Evolutionary conservation across 192 early-diverging fungal species (phyloP), one percentile per base, ranked within the genome.

Genomic region (Coemansia sp.): DNA sequence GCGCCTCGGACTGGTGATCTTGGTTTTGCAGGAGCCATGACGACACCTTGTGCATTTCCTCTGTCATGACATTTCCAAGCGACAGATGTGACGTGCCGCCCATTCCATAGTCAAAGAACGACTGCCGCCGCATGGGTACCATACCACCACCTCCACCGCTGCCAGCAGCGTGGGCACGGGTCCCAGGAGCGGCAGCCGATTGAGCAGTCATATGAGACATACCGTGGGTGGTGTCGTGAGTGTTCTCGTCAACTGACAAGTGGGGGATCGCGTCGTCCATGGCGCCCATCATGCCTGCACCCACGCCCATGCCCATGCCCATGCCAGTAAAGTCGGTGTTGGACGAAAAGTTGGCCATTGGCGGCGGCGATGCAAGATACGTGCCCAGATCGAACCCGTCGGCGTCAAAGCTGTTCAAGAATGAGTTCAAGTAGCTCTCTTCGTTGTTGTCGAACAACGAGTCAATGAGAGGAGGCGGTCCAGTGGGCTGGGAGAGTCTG

Each of bases 211-310:
- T 70, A 33, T 48, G 79, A 12, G 74, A 31, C 34, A 73, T 42
- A 0, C 66, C 63, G 23, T 59, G 61, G 6, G 68, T 55, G 3
- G 69, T 37, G 20, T 69, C 73, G 45, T 69, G 38, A 14, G 64
- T 14, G 28, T 23, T 18, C 6, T 71, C 75, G 48, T 74, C 79
- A 12, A 82, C 64, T 13, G 79, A 77, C n/a, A 82, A 34, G 60
- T 77, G 75, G 8, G 79, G 79, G 8, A 82, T 74, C n/a, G 59
- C 45, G 21, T 82, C 79, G 65, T 82, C 79, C 72, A 82, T 76
- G 12, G 70, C 63, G 39, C 75, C 64, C 65, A 82, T 73, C 68
- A 82, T 72, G 13, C 79, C 75, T 18, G 79, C 79, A 25, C 79
- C 79, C 11, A 82, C 37, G 0, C 79, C 79, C 73, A 81, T 81